A percentile compares a stretch with the other conserved stretches of the same genome.
phyloP scores from a whole-genome alignment of 139 green algal species.

The Coelastrella sp. region DNA sequence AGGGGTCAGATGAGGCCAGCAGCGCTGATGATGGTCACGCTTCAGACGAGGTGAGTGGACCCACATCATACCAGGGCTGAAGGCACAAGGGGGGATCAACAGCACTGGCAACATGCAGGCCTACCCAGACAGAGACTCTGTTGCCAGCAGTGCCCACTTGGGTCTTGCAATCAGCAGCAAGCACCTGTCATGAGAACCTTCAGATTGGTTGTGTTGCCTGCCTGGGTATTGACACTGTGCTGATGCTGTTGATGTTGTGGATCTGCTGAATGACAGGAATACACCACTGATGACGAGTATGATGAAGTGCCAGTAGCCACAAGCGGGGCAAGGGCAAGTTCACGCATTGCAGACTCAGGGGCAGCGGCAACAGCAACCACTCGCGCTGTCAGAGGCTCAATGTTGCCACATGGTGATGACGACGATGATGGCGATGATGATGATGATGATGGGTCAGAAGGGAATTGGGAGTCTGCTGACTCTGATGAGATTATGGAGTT shows the following conservation, averaged over 20 bases:
- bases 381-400: not conserved
- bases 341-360: not conserved
- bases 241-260: too few species aligned
- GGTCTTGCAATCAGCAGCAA: too few species aligned
- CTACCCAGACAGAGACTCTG: not conserved
- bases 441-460: not conserved
- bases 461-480: slow-evolving; percentile 32
- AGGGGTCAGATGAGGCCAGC: slow-evolving; percentile 1
- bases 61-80: too few species aligned
- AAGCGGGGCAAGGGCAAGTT: too few species aligned
- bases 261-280: too few species aligned
- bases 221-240: too few species aligned
- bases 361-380: not conserved
- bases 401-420: not conserved
- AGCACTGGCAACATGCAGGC: not conserved
- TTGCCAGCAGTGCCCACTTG: not conserved
- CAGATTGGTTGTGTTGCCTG: too few species aligned
- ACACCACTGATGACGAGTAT: too few species aligned
- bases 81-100: not conserved
- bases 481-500: slow-evolving; percentile 16
- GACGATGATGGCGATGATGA: not conserved
- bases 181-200: too few species aligned
- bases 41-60: not conserved
- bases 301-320: too few species aligned
- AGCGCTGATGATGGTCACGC: not conserved